phyloP scores from a whole-genome alignment of 2,329 filamentous ascomycete genomes.

The Elsinoe ampelina region DNA sequence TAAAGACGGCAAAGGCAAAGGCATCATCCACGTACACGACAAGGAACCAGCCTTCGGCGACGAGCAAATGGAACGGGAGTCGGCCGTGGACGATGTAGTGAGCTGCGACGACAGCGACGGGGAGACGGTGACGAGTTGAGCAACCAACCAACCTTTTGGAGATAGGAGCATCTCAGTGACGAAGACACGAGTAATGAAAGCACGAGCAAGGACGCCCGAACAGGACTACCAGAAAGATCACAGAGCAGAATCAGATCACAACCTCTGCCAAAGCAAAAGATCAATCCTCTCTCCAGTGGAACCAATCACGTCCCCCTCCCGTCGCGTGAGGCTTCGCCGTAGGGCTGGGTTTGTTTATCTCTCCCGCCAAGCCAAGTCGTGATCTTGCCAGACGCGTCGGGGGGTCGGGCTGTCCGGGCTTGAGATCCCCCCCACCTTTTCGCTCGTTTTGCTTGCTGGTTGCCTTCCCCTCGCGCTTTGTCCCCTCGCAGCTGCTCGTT shows the following conservation, averaged over 20 bases:
- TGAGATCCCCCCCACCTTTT: neutral
- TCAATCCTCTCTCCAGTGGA: neutral
- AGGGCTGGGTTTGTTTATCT: neutral
- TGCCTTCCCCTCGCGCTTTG: neutral
- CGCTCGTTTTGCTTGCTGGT: neutral
- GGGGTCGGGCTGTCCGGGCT: neutral
- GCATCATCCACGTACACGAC: slow-evolving; percentile 76
- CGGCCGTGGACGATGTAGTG: slow-evolving; percentile 83
- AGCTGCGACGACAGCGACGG: slow-evolving; percentile 61
- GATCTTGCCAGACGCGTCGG: slow-evolving; percentile 6
- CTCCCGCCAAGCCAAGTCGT: neutral
- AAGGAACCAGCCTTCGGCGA: slow-evolving; percentile 46
- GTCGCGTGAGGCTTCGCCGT: neutral
- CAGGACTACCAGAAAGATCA: too few species aligned
- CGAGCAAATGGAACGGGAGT: slow-evolving; percentile 46
- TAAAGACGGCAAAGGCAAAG: slow-evolving; percentile 55
- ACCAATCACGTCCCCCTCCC: neutral
- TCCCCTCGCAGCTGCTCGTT: neutral
- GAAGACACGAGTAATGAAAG: slow-evolving; percentile 2
- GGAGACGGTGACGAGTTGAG: slow-evolving; percentile 16
- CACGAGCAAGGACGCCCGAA: neutral
- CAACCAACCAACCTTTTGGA: neutral
- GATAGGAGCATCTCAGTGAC: neutral
- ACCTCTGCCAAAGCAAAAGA: neutral
- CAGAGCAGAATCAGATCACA: neutral